Conservation (phyloP, 192 early-diverging fungal genomes). For the Umbelopsis sp. region DNA sequence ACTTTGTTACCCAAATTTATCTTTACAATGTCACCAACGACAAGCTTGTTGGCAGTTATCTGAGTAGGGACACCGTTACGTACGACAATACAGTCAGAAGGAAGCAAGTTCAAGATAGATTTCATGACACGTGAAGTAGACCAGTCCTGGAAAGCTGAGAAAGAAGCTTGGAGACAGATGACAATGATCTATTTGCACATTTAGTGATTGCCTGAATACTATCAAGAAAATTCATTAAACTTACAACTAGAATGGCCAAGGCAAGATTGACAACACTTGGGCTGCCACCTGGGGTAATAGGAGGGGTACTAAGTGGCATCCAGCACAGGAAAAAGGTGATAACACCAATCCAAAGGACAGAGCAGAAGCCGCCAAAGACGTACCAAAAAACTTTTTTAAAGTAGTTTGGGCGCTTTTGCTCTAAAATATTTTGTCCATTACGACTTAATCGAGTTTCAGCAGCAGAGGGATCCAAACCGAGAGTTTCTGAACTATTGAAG, state of each 20-base stretch:
- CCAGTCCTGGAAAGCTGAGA: conserved; percentile 72
- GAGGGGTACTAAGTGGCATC: conserved; percentile 50
- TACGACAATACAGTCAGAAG: conserved; percentile 63
- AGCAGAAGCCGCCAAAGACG: conserved; percentile 70
- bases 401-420: conserved; percentile 35
- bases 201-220: neutral
- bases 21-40: conserved; percentile 76
- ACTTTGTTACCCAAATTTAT: conserved; percentile 70
- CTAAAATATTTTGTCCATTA: conserved; percentile 43
- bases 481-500: conserved; percentile 38
- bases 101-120: conserved; percentile 69
- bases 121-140: conserved; percentile 65
- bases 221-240: neutral
- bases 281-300: conserved; percentile 41
- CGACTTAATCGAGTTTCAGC: conserved; percentile 34
- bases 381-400: conserved; percentile 45
- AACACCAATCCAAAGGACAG: conserved; percentile 65
- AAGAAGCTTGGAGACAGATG: conserved; percentile 64
- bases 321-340: conserved; percentile 70
- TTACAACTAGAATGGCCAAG: conserved; percentile 53
- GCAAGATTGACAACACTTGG: conserved; percentile 60
- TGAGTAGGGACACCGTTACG: conserved; percentile 60
- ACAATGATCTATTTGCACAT: conserved; percentile 48
- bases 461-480: conserved; percentile 35
- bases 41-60: conserved; percentile 61